Base-by-base conservation (phyloP, 257 asterid genomes). In the Petunia secreta region DNA sequence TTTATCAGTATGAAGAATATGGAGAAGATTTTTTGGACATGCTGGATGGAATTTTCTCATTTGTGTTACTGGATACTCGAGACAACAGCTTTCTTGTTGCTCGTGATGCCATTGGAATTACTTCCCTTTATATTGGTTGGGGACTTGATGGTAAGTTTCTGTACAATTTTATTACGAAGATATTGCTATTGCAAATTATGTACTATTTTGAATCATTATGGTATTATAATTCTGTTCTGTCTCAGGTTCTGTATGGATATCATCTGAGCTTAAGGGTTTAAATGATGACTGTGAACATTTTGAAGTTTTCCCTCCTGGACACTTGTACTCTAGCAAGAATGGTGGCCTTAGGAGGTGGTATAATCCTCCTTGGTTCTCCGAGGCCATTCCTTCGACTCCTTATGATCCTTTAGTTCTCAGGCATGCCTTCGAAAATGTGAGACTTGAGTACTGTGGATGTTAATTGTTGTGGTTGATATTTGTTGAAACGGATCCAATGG, bases 11-110 rank as follows among this genome's bases (percentile, higher is more conserved):
- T 77, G 98, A 95, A 87, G 97, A 95, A 84, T 62, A 89, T 85
- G 98, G 98, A 36, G 98, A 95, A 43, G 84, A 87, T 39, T 93
- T 95, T 77, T 85, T 93, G 80, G 97, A 92, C 65, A 93, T 93
- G 99, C 82, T 95, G 77, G 99, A 95, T 64, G 98, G 99, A 15
- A 95, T 95, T 91, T 95, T 95, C 90, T 92, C 99, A 0, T 91
- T 95, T 63, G 99, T 95, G 79, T 83, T 93, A 79, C 84, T 93
- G 71, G 98, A 95, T 84, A 87, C 98, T 55, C 93, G 93, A 7
- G 98, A 95, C 54, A 93, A 91, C 88, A 93, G 94, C 91, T 95
- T 89, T 75, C 85, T 95, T 48, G 95, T 75, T n/a, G 99, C 97
- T 55, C 98, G 98, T 11, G 99, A 95, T 81, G 98, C 97, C 57